Evolutionary conservation across 495 filamentous ascomycete species (phyloP).

Genomic region (Pseudotulostoma volvatum): DNA sequence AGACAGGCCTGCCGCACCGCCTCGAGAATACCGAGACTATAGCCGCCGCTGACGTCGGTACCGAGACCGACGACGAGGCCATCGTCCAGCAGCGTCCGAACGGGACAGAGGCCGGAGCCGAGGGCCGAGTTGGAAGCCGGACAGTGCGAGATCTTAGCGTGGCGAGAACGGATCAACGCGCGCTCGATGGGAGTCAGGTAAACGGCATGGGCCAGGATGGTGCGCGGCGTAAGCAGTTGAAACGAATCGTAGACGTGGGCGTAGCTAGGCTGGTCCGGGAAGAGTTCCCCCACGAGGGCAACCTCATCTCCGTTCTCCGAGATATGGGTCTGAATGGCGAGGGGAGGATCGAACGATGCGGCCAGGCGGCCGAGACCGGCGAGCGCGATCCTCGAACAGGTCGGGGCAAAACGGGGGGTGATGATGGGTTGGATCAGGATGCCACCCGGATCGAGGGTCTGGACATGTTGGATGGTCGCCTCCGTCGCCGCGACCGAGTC

Average conservation of each 20-base stretch:
- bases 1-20: conserved; percentile 62
- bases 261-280: conserved; percentile 49
- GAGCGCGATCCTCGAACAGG: conserved; percentile 47
- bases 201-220: conserved; percentile 75
- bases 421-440: conserved; percentile 59
- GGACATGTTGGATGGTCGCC: conserved; percentile 50
- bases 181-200: conserved; percentile 53
- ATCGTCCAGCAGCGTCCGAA: conserved; percentile 53
- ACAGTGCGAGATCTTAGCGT: conserved; percentile 64
- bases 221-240: conserved; percentile 51
- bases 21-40: conserved; percentile 59
- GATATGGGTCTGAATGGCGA: conserved; percentile 83
- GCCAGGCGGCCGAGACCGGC: conserved; percentile 46
- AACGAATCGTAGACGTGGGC: conserved; percentile 61
- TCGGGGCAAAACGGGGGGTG: conserved; percentile 80
- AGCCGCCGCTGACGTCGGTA: conserved; percentile 82
- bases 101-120: conserved; percentile 53
- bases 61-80: conserved; percentile 71
- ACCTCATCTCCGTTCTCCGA: conserved; percentile 67
- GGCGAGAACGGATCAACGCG: conserved; percentile 38
- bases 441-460: conserved; percentile 42
- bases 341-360: conserved; percentile 29
- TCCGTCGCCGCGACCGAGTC: conserved; percentile 39
- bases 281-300: conserved; percentile 48
- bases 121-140: conserved; percentile 71